phyloP scores from a whole-genome alignment of 768 basidiomycete species.

The Psilocybe tampanensis region DNA sequence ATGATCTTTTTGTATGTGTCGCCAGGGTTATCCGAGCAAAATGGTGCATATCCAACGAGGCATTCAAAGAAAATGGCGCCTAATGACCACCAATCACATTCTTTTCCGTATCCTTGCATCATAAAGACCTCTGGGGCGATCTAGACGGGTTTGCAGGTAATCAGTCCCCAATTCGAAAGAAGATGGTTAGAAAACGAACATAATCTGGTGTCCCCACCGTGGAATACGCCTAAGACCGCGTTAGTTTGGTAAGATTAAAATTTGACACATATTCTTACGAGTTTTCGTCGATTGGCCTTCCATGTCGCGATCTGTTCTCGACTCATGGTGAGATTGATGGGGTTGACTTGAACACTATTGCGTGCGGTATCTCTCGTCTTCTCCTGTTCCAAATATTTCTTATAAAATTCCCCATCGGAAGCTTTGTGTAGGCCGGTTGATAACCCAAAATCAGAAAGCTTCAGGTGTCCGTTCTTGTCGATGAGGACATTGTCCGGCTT shows the following conservation, averaged over 20 bases:
- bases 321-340: constrained; percentile 96
- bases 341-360: constrained; percentile 97
- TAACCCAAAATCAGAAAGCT: constrained; percentile 96
- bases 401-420: constrained; percentile 93
- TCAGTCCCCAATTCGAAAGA: not conserved
- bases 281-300: constrained; percentile 97
- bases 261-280: constrained; percentile 50
- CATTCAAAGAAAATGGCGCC: constrained; percentile 99
- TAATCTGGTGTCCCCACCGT: constrained; percentile 74
- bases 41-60: constrained; percentile 95
- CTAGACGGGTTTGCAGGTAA: constrained; percentile 47
- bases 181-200: constrained; percentile 39
- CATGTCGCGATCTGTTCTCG: constrained; percentile 97
- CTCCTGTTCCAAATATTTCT: constrained; percentile 82
- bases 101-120: constrained; percentile 96
- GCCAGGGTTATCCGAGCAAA: constrained; percentile 95
- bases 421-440: constrained; percentile 98
- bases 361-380: constrained; percentile 67
- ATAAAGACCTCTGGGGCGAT: constrained; percentile 98
- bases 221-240: constrained; percentile 76
- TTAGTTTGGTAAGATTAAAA: constrained; percentile 6
- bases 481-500: constrained; percentile 99
- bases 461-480: constrained; percentile 95
- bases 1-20: constrained; percentile 99
- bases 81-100: constrained; percentile 99